Evolutionary conservation across 1,284 basidiomycete species (phyloP), one percentile per base, ranked within the genome.

Genomic region (Cutaneotrichosporon cyanovorans): DNA sequence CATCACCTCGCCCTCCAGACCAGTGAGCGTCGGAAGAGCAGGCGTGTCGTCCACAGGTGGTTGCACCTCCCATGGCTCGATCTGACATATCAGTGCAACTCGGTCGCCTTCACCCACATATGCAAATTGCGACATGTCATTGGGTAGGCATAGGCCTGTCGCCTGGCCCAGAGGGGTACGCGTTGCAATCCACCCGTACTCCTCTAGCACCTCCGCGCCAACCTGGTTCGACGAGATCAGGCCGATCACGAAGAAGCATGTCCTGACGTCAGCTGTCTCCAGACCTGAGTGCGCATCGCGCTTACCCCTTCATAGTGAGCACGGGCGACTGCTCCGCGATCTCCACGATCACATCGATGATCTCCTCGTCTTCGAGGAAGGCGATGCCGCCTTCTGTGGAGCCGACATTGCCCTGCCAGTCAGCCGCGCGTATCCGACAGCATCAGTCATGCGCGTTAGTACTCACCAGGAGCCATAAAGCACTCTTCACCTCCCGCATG

Each of bases 211-310:
- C 76, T 95, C 79, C 52, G 82, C 80, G 2, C 87, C 87, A 63
- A 81, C 78, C 14, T 76, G 74, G 0, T 85, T 87, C 1, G 79
- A 80, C 1, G 86, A 83, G 42, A 89, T 78, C 32, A 89, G 75
- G 0, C 92, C 92, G 8, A 98, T 76, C 5, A 93, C 87, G 62
- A 91, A 97, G 75, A 93, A 98, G 63, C 90, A 95, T 2, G 95
- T 97, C 5, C 91, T 93, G 57, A 11, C 7, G 20, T 50, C 32
- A 50, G 48, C 43, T 32, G 3, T 8, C 15, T 6, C 4, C 35
- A 8, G n/a, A 36, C 1, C 4, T 6, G 10, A 61, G n/a, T n/a
- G n/a, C n/a, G n/a, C n/a, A n/a, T n/a, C n/a, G n/a, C n/a, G n/a
- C 85, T 60, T 62, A 93, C 91, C 95, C 95, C 75, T 90, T 78